Base-by-base conservation (phyloP, 306 rosid genomes). In the Quercus gilva region DNA sequence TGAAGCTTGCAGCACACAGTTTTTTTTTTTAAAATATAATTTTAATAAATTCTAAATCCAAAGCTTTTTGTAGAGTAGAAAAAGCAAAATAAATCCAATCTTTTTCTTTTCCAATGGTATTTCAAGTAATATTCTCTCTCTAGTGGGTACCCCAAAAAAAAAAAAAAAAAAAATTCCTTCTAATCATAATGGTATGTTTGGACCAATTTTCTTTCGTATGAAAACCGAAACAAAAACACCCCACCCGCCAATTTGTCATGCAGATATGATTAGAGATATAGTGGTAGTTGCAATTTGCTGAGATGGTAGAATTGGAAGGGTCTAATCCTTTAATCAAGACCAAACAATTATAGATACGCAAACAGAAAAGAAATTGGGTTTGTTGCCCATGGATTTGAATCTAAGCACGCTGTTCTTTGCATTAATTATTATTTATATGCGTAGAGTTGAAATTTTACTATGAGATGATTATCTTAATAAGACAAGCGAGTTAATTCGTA, bases 1-100 rank as follows among this genome's bases (percentile, higher is more conserved):
- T 41, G 79, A 74, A 74, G 81, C 80, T 80, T 73, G 86, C 59
- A 76, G 70, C 82, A 14, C 53, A 76, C 53, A 53, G 15, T 55
- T 76, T 73, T 70, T 41, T 35, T 35, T 6, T 35, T 37, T 55
- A 76, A 26, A n/a, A n/a, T n/a, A 25, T 76, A 78, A 64, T 28
- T 7, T 7, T 61, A 69, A 74, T 55, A 78, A 69, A 73, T 80
- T 85, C 65, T 20, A 73, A 64, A 72, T 71, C 25, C 45, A 41
- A 85, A 76, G 79, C 88, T 82, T 83, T 87, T 89, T 55, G 61
- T 71, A 81, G 76, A 79, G 80, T 74, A 77, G 82, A 56, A 41
- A 86, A 89, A 58, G 78, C 77, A 81, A 80, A 76, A 85, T 79
- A 84, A 82, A 80, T 86, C 89, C 89, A 82, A 80, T 81, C 64